Base-by-base conservation (phyloP, 2,329 filamentous ascomycete genomes). In the Harringtonia aguacate region DNA sequence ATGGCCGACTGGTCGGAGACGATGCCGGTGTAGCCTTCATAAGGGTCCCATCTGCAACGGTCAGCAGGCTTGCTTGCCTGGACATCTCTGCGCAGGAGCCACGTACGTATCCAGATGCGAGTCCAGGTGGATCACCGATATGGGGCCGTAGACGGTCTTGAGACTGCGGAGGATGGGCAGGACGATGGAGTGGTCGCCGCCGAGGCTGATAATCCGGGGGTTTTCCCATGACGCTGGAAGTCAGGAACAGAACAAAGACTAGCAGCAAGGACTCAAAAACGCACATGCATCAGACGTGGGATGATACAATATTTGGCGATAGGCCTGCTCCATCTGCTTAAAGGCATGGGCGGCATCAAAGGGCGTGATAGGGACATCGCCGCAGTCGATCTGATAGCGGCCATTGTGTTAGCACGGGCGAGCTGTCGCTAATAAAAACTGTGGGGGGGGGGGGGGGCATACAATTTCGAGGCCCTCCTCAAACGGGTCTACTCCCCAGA, bases 11-110 rank as follows among this genome's bases (percentile, higher is more conserved):
- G 76, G 50, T 88, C 75, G 28, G 77, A 84, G 0, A 85, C 85
- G 0, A 83, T 79, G 21, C 85, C 86, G 38, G 86, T 86, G 53
- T 92, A 92, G 28, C 90, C 86, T 58, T 89, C 45, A n/a, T 45
- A 45, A 2, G 48, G 48, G 33, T 50, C 44, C 49, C 47, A 52
- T 3, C 40, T 42, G 22, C 28, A 4, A 9, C 13, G 4, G 24
- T 36, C 2, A 39, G 37, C 36, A n/a, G n/a, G 15, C 17, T 14
- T 12, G 17, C 8, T 15, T 4, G 36, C 20, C 9, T 22, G 9
- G 22, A n/a, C n/a, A n/a, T n/a, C n/a, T n/a, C n/a, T n/a, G n/a
- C n/a, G n/a, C n/a, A n/a, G 13, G 13, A n/a, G 8, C 8, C 7
- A 27, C 40, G 7, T 42, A 43, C 31, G 52, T 54, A 43, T 54